These are phyloP conservation scores for Coemansia sp. DNA, from an alignment of 192 early-diverging fungal genomes.

Conservation along the genomic window DNA sequence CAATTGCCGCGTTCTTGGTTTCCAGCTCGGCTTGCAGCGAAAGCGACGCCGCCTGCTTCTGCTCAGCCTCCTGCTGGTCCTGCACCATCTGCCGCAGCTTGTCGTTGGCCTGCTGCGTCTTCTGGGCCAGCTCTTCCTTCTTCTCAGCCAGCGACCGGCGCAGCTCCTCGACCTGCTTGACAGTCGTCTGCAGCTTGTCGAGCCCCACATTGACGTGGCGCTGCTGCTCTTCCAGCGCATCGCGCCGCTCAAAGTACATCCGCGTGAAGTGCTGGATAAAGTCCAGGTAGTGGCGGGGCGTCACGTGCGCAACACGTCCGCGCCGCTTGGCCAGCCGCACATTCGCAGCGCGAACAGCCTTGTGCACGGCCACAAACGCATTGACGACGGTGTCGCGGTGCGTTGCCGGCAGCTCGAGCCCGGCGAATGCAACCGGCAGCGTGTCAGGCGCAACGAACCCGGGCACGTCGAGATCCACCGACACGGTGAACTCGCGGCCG, in stretches of 20 bases:
- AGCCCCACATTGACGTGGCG: slow-evolving; percentile 97
- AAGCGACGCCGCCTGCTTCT: slow-evolving; percentile 78
- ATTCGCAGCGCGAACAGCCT: slow-evolving; percentile 86
- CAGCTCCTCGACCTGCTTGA: slow-evolving; percentile 93
- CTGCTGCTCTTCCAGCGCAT: slow-evolving; percentile 97
- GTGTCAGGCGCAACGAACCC: slow-evolving; percentile 66
- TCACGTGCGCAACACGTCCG: slow-evolving; percentile 84
- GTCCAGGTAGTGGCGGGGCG: slow-evolving; percentile 98
- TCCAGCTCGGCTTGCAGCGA: slow-evolving; percentile 76
- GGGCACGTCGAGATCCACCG: slow-evolving; percentile 81
- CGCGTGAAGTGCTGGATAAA: slow-evolving; percentile 92
- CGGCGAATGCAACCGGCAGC: slow-evolving; percentile 76
- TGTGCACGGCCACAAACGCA: slow-evolving; percentile 91
- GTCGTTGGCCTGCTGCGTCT: slow-evolving; percentile 89
- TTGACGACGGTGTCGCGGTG: slow-evolving; percentile 87
- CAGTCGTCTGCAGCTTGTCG: slow-evolving; percentile 93
- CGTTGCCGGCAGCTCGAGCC: slow-evolving; percentile 65
- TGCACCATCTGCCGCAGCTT: slow-evolving; percentile 94
- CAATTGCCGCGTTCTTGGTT: slow-evolving; percentile 71
- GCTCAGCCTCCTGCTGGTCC: slow-evolving; percentile 93
- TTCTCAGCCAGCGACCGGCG: slow-evolving; percentile 83
- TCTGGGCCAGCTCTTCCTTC: slow-evolving; percentile 79
- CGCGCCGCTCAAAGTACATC: slow-evolving; percentile 89
- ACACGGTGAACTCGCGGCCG: slow-evolving; percentile 90
- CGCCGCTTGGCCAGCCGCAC: slow-evolving; percentile 76